Evolutionary conservation across 192 early-diverging fungal genomes (phyloP).

Genomic region (Coemansia sp.): DNA sequence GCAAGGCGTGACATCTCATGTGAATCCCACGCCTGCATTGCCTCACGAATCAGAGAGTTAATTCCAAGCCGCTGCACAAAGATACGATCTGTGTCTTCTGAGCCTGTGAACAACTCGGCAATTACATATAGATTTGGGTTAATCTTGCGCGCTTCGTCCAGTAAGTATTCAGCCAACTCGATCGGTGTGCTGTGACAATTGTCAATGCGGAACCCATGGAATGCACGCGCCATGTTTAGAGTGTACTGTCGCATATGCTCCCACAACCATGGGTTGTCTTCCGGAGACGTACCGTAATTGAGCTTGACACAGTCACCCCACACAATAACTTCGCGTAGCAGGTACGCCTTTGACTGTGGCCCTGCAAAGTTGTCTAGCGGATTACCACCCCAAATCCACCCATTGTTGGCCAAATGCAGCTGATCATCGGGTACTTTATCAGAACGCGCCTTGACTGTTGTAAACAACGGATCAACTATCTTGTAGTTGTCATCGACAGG

Average conservation of each 20-base stretch:
- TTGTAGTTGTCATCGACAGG: constrained; percentile 68
- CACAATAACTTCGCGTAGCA: constrained; percentile 92
- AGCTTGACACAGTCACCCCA: constrained; percentile 99
- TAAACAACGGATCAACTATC: constrained; percentile 95
- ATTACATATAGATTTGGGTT: constrained; percentile 94
- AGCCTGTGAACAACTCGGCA: constrained; percentile 98
- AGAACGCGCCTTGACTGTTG: constrained; percentile 75
- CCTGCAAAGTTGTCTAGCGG: constrained; percentile 94
- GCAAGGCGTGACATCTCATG: constrained; percentile 85
- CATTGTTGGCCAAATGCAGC: constrained; percentile 87
- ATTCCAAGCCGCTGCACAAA: constrained; percentile 94
- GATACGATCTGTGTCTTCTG: constrained; percentile 86
- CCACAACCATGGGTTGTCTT: constrained; percentile 96
- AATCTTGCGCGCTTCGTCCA: constrained; percentile 81
- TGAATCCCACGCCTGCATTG: constrained; percentile 96
- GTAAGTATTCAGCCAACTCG: constrained; percentile 86
- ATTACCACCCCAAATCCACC: constrained; percentile 92
- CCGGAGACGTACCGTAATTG: constrained; percentile 80
- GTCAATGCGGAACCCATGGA: constrained; percentile 97
- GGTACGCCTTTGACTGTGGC: constrained; percentile 79
- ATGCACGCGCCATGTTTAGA: constrained; percentile 77
- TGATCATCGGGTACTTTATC: constrained; percentile 65
- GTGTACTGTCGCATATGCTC: constrained; percentile 90
- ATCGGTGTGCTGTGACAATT: constrained; percentile 99
- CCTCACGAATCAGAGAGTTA: constrained; percentile 94